Evolutionary conservation across 257 asterid genomes (phyloP).

Genomic region (Knoxia roxburghii): DNA sequence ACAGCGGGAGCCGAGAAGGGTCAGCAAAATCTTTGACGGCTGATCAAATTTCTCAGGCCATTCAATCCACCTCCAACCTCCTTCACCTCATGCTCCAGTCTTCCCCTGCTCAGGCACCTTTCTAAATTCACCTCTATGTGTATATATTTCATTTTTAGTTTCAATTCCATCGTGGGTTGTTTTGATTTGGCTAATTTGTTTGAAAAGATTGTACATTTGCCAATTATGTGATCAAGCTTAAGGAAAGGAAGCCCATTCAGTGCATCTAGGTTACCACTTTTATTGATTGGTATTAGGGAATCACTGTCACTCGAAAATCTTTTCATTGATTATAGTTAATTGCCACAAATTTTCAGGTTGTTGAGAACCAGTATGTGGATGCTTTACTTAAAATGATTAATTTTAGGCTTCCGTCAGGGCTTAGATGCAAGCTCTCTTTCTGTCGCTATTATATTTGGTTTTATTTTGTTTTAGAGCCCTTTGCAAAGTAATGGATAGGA

Average conservation of each 20-base stretch:
- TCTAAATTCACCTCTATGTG: background rate
- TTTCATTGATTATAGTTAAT: background rate
- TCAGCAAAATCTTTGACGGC: slow-evolving; percentile 56
- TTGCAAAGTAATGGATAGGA: background rate
- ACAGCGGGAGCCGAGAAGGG: slow-evolving; percentile 39
- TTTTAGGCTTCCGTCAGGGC: background rate
- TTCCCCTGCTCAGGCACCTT: slow-evolving; percentile 60
- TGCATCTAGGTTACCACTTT: background rate
- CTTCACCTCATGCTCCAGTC: slow-evolving; percentile 87
- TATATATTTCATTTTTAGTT: background rate
- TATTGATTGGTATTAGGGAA: background rate
- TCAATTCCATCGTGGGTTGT: background rate
- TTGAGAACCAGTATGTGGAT: background rate
- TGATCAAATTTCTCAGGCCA: slow-evolving; percentile 79
- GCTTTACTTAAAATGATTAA: background rate
- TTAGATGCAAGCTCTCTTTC: background rate
- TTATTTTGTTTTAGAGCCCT: background rate
- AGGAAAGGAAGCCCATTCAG: background rate
- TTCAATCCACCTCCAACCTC: slow-evolving; percentile 82
- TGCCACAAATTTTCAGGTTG: background rate
- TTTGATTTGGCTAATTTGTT: background rate
- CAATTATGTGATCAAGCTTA: background rate
- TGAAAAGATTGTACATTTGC: background rate
- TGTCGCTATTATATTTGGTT: background rate
- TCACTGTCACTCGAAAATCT: background rate